Percentiles rank a stretch among this genome's conserved stretches.
These are phyloP conservation scores for Wallacemonas sp. DNA, from an alignment of 208 protist species.

Conservation along the genomic window DNA sequence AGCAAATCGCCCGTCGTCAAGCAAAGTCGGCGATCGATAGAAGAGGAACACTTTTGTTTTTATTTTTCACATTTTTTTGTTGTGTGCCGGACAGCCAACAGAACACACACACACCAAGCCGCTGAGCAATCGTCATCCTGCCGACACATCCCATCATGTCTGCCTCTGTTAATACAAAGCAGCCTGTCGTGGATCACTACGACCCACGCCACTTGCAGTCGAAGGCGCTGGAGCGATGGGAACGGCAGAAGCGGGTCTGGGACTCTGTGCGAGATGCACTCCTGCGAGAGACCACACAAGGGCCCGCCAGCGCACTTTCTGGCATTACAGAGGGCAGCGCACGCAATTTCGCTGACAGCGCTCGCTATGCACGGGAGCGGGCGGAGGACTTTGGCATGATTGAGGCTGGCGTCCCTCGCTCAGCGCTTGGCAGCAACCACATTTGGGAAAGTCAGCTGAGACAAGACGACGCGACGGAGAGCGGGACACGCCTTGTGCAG, in stretches of 20 bases:
- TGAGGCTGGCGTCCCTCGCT: constrained; percentile 27
- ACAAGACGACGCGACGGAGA: constrained; percentile 22
- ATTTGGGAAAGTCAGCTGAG: constrained; percentile 70
- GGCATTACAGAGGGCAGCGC: constrained; percentile 12
- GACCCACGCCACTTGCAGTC: constrained; percentile 60
- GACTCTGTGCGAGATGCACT: constrained; percentile 29
- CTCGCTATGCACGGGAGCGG: constrained; percentile 35
- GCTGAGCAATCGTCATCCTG: too few species aligned
- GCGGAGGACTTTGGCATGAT: constrained; percentile 64
- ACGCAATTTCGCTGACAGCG: constrained; percentile 41
- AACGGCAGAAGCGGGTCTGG: constrained; percentile 72
- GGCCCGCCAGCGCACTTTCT: neutral
- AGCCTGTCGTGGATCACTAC: constrained; percentile 23
- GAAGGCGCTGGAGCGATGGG: constrained; percentile 67
- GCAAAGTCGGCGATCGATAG: too few species aligned
- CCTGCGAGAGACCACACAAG: constrained; percentile 8
- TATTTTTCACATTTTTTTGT: too few species aligned
- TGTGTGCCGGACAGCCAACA: too few species aligned
- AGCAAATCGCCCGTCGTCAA: too few species aligned
- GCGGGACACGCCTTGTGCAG: constrained; percentile 49
- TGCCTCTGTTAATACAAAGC: neutral
- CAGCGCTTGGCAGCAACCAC: constrained; percentile 25
- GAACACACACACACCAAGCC: too few species aligned
- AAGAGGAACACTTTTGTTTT: too few species aligned
- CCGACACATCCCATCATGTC: too few species aligned